A percentile compares a stretch with the other conserved stretches of the same genome.
Conservation (phyloP, 73 alveolate species). For the Paramecium biaurelia region DNA sequence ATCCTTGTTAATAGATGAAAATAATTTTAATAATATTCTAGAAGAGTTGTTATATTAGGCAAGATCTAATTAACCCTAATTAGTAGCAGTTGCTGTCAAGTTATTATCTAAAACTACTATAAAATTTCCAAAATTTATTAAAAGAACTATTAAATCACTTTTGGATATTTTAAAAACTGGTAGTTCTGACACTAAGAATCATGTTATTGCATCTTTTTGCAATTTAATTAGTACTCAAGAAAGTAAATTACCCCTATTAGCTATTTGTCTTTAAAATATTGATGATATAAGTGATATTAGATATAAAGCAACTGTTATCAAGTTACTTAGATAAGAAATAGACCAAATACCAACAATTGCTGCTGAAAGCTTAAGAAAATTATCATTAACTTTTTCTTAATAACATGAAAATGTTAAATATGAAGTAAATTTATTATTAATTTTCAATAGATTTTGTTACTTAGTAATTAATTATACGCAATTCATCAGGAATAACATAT, state of each 20-base stretch:
- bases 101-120: neutral
- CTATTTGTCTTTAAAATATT: neutral
- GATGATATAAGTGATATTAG: constrained; percentile 38
- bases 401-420: constrained; percentile 22
- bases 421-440: neutral
- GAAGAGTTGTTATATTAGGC: constrained; percentile 25
- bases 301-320: neutral
- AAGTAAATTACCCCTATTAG: neutral
- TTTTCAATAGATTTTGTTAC: neutral
- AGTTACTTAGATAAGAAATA: neutral
- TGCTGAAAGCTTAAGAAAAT: constrained; percentile 36
- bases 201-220: constrained; percentile 26
- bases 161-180: constrained; percentile 25
- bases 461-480: neutral
- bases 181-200: constrained; percentile 32
- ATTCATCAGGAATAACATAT: neutral
- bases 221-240: constrained; percentile 8
- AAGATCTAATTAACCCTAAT: neutral
- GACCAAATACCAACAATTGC: constrained; percentile 32
- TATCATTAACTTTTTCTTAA: neutral
- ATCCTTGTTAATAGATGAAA: constrained; percentile 2
- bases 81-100: constrained; percentile 34
- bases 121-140: constrained; percentile 3
- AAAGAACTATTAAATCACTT: constrained; percentile 1
- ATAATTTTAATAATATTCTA: neutral